Percentiles rank a stretch among this genome's conserved stretches.
Evolutionary conservation across 2,329 filamentous ascomycete species (phyloP).

Genomic region (Fusarium aywerte): DNA sequence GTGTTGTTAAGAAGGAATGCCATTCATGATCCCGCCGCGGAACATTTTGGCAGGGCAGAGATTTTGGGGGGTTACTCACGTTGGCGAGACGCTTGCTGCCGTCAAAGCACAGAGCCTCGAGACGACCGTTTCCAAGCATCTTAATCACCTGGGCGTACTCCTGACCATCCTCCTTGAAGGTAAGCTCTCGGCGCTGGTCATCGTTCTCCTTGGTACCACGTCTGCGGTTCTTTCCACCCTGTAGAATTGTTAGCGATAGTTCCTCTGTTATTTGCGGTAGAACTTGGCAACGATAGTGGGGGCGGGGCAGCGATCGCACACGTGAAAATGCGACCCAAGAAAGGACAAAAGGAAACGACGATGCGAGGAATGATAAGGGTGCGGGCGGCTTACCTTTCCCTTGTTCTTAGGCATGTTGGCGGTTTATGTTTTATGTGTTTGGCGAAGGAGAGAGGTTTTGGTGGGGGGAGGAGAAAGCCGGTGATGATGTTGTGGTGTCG

Average conservation of each 20-base stretch:
- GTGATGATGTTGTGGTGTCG: conserved; percentile 44
- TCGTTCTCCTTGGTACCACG: conserved; percentile 99
- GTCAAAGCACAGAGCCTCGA: conserved; percentile 95
- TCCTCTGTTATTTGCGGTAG: conserved; percentile 19
- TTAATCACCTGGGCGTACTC: conserved; percentile 71
- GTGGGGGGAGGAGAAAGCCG: conserved; percentile 24
- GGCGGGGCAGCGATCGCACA: conserved; percentile 44
- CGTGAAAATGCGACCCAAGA: conserved; percentile 23
- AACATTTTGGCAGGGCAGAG: conserved; percentile 2
- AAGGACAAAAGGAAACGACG: not conserved
- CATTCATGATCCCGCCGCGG: not conserved
- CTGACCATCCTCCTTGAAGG: conserved; percentile 99
- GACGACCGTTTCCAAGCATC: conserved; percentile 95
- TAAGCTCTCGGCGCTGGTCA: conserved; percentile 98
- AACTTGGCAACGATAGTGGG: conserved; percentile 43
- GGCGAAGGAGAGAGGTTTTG: conserved; percentile 9
- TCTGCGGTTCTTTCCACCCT: conserved; percentile 98
- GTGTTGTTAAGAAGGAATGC: not conserved
- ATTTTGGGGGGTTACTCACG: conserved; percentile 45
- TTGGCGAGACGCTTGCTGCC: conserved; percentile 65
- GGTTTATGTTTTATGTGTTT: conserved; percentile 16
- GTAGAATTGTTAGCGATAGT: conserved; percentile 47
- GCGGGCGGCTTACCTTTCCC: conserved; percentile 80
- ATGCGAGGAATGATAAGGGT: not conserved
- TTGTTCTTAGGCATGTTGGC: conserved; percentile 96